Percentiles rank a stretch among this genome's conserved stretches.
Evolutionary conservation across 2,329 filamentous ascomycete species (phyloP).

Genomic region (Colletotrichum viniferum): DNA sequence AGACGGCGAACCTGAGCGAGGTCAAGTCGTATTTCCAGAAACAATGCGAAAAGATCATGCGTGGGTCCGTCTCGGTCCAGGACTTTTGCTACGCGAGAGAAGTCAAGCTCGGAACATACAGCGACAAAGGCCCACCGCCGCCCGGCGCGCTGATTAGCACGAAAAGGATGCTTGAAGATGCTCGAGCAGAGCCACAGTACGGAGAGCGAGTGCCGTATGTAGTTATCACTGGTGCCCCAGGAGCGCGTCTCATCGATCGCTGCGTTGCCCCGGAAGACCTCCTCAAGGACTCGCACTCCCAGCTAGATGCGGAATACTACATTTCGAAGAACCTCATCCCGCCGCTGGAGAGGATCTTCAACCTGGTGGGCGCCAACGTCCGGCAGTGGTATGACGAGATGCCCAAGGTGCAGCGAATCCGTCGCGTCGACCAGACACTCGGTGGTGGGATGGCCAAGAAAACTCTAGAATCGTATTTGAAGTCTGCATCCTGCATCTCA

Average conservation of each 20-base stretch:
- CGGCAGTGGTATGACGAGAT: slow-evolving; percentile 94
- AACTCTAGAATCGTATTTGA: slow-evolving; percentile 95
- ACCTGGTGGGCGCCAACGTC: slow-evolving; percentile 91
- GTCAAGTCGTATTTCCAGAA: slow-evolving; percentile 89
- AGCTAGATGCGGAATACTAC: slow-evolving; percentile 95
- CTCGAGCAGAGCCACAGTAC: slow-evolving; percentile 88
- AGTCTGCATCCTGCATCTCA: slow-evolving; percentile 76
- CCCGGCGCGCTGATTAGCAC: slow-evolving; percentile 90
- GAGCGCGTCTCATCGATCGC: slow-evolving; percentile 83
- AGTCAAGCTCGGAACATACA: slow-evolving; percentile 89
- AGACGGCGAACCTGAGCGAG: slow-evolving; percentile 84
- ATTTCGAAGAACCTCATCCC: slow-evolving; percentile 96
- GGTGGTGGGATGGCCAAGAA: slow-evolving; percentile 34
- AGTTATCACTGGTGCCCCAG: slow-evolving; percentile 86
- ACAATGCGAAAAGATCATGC: slow-evolving; percentile 93
- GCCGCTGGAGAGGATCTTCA: slow-evolving; percentile 94
- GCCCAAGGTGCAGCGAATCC: slow-evolving; percentile 84
- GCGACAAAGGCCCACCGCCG: slow-evolving; percentile 77
- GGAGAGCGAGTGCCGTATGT: slow-evolving; percentile 96
- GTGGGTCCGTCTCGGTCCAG: slow-evolving; percentile 83
- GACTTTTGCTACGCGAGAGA: slow-evolving; percentile 97
- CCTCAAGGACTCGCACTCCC: slow-evolving; percentile 74
- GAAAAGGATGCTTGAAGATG: slow-evolving; percentile 84
- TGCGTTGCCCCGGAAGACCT: slow-evolving; percentile 88
- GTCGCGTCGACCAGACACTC: slow-evolving; percentile 56